These are phyloP conservation scores for Antrodiella citrinella DNA, from an alignment of 768 basidiomycete genomes.

Conservation along the genomic window DNA sequence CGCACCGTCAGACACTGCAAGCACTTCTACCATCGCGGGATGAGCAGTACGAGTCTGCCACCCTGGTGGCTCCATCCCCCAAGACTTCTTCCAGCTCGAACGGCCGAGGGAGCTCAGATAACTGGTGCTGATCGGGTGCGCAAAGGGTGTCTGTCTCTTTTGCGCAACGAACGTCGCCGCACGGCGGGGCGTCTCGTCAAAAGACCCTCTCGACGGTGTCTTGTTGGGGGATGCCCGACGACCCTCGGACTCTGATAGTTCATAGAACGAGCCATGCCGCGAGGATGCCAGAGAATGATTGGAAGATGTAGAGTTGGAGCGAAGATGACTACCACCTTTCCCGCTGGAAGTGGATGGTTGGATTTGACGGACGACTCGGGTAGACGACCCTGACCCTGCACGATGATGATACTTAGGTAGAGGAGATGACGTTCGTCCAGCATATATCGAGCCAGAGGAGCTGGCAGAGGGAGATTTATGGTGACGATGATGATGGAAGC, in stretches of 20 bases:
- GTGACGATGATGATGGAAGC: constrained; percentile 49
- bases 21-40: constrained; percentile 57
- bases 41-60: constrained; percentile 64
- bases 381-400: constrained; percentile 75
- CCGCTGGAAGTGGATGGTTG: constrained; percentile 24
- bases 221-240: constrained; percentile 60
- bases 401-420: constrained; percentile 73
- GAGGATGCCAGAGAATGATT: constrained; percentile 70
- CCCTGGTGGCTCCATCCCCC: constrained; percentile 82
- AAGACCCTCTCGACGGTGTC: constrained; percentile 37
- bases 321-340: constrained; percentile 44
- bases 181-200: constrained; percentile 38
- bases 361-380: constrained; percentile 65
- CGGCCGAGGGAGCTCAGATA: constrained; percentile 40
- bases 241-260: constrained; percentile 60
- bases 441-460: constrained; percentile 59
- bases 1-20: constrained; percentile 40
- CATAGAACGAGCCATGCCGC: constrained; percentile 70
- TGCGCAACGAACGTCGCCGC: constrained; percentile 71
- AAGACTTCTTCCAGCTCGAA: constrained; percentile 84
- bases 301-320: constrained; percentile 76
- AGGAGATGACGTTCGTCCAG: constrained; percentile 61
- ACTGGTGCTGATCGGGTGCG: constrained; percentile 39
- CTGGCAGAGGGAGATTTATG: constrained; percentile 73
- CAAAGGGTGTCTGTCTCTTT: constrained; percentile 70